Percentiles rank a stretch among this genome's conserved stretches.
phyloP scores from a whole-genome alignment of 768 basidiomycete genomes.

The Podaxis sp. region DNA sequence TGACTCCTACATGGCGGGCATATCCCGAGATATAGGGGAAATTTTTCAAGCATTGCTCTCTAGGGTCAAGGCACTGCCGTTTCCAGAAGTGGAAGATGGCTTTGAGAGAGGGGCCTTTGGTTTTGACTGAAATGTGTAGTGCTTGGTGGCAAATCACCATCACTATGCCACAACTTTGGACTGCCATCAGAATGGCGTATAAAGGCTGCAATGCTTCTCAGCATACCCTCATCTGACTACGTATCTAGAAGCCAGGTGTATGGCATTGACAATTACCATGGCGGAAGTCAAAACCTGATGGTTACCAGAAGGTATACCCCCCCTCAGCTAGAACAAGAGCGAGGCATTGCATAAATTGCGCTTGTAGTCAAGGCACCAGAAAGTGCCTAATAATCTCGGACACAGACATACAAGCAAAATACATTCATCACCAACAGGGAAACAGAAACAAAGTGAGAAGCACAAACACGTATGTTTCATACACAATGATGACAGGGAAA shows the following conservation, averaged over 20 bases:
- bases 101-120: constrained; percentile 14
- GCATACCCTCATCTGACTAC: constrained; percentile 7
- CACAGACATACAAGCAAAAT: too few species aligned
- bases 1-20: constrained; percentile 16
- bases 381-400: not conserved
- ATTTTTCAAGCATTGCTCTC: constrained; percentile 14
- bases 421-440: too few species aligned
- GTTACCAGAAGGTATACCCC: constrained; percentile 3
- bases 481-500: too few species aligned
- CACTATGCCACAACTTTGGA: constrained; percentile 18
- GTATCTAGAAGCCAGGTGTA: constrained; percentile 9
- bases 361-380: constrained; percentile 9
- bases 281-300: constrained; percentile 6
- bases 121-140: constrained; percentile 16
- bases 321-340: constrained; percentile 11
- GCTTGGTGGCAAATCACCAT: constrained; percentile 15
- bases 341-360: constrained; percentile 5
- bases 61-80: constrained; percentile 11
- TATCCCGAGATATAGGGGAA: constrained; percentile 16
- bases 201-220: constrained; percentile 8
- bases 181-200: constrained; percentile 13
- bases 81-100: constrained; percentile 14
- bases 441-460: too few species aligned
- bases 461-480: too few species aligned
- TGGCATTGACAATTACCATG: constrained; percentile 13